Evolutionary conservation across 768 basidiomycete species (phyloP).

Genomic region (Lentinula boryana): DNA sequence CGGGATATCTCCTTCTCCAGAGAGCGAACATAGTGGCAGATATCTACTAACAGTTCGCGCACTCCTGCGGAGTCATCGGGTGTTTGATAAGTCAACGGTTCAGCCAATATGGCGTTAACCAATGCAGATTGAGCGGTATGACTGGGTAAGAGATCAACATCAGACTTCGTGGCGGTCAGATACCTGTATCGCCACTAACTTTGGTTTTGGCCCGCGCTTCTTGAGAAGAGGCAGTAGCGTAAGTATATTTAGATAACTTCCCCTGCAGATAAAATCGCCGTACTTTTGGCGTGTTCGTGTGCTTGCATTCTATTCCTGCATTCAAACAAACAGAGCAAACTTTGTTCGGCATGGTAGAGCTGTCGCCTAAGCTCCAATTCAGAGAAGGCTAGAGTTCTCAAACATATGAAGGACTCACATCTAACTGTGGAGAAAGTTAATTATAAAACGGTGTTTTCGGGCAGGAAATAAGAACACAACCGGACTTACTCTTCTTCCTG

Average conservation of each 20-base stretch:
- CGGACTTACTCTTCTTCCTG: slow-evolving; percentile 47
- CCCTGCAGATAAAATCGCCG: not conserved
- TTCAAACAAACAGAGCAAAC: slow-evolving; percentile 32
- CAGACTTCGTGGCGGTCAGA: not conserved
- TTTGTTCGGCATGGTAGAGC: slow-evolving; percentile 33
- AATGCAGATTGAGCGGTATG: not conserved
- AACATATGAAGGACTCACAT: not conserved
- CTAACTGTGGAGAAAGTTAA: not conserved
- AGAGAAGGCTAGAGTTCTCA: slow-evolving; percentile 22
- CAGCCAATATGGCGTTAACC: not conserved
- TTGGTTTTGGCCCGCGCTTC: slow-evolving; percentile 14
- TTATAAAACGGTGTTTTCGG: slow-evolving; percentile 8
- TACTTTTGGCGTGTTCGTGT: slow-evolving; percentile 31
- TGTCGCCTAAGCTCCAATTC: slow-evolving; percentile 31
- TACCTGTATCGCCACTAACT: slow-evolving; percentile 8
- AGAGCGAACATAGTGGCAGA: not conserved
- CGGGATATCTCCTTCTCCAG: not conserved
- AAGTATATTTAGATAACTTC: not conserved
- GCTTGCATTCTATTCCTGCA: slow-evolving; percentile 30
- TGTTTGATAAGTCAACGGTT: not conserved
- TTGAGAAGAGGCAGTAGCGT: not conserved
- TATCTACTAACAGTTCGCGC: slow-evolving; percentile 2
- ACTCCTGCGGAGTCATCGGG: not conserved
- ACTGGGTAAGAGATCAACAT: not conserved
- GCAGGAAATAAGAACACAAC: not conserved